Percentiles rank a stretch among this genome's conserved stretches.
Evolutionary conservation across 495 filamentous ascomycete genomes (phyloP).

Genomic region (Lasiosphaeria ovina): DNA sequence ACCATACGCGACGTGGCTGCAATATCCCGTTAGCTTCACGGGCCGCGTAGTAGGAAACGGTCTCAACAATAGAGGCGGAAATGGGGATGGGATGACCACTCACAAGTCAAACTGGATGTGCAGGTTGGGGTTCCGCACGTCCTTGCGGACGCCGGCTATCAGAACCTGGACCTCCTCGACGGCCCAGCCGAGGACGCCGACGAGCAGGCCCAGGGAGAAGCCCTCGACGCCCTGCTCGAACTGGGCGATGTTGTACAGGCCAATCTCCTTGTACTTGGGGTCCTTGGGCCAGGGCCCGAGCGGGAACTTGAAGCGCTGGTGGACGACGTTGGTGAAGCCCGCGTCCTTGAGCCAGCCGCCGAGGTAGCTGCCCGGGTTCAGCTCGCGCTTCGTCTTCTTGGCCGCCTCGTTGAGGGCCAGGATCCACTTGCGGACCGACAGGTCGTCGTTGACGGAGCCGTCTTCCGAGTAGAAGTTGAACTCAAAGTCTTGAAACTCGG

Average conservation of each 20-base stretch:
- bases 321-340: constrained; percentile 54
- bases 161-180: constrained; percentile 53
- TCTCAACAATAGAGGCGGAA: neutral
- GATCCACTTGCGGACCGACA: constrained; percentile 34
- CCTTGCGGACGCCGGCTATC: constrained; percentile 53
- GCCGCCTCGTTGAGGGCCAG: constrained; percentile 36
- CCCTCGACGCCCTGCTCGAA: constrained; percentile 44
- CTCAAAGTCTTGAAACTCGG: constrained; percentile 60
- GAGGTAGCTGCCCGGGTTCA: constrained; percentile 34
- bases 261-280: constrained; percentile 49
- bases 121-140: constrained; percentile 49
- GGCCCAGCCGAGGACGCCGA: constrained; percentile 53
- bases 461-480: constrained; percentile 52
- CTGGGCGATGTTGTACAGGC: constrained; percentile 41
- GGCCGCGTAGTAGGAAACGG: neutral
- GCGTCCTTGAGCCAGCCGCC: constrained; percentile 47
- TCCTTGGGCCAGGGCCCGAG: constrained; percentile 60
- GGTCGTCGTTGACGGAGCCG: constrained; percentile 42
- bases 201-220: constrained; percentile 46
- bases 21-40: neutral
- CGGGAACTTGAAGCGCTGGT: constrained; percentile 53
- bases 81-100: neutral
- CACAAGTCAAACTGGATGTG: constrained; percentile 39
- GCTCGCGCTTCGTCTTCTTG: constrained; percentile 38
- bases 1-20: constrained; percentile 10